These are phyloP conservation scores for Zymoseptoria brevis DNA, from an alignment of 2,329 filamentous ascomycete species.

Conservation along the genomic window DNA sequence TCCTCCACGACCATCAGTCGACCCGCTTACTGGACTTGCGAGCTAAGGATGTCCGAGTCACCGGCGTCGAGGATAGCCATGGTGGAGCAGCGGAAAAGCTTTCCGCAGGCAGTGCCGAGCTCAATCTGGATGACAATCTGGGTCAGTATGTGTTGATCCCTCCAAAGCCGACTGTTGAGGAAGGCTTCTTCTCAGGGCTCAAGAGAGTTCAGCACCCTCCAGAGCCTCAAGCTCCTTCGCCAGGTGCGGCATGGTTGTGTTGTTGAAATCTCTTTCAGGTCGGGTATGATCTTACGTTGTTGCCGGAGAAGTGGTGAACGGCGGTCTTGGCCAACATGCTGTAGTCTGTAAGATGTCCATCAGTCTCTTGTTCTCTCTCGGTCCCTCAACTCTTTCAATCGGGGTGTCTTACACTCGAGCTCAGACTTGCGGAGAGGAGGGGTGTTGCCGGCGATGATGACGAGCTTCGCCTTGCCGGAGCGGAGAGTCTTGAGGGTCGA, in stretches of 20 bases:
- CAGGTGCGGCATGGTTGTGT: slow-evolving; percentile 18
- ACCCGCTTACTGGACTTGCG: slow-evolving; percentile 45
- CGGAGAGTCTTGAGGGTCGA: slow-evolving; percentile 83
- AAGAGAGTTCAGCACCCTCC: slow-evolving; percentile 29
- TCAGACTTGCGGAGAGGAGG: slow-evolving; percentile 96
- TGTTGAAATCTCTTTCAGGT: not conserved
- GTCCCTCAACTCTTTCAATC: slow-evolving; percentile 13
- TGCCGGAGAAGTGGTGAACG: slow-evolving; percentile 96
- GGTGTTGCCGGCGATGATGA: slow-evolving; percentile 92
- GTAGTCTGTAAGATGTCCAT: slow-evolving; percentile 48
- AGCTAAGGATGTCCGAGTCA: slow-evolving; percentile 90
- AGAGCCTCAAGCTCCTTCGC: slow-evolving; percentile 32
- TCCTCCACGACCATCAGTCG: slow-evolving; percentile 2
- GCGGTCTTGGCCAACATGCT: slow-evolving; percentile 86
- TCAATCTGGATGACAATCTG: slow-evolving; percentile 63
- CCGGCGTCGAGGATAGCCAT: slow-evolving; percentile 96
- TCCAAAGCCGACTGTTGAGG: slow-evolving; percentile 60
- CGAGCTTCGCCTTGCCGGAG: slow-evolving; percentile 95
- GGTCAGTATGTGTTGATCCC: slow-evolving; percentile 55
- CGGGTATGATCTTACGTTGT: slow-evolving; percentile 73
- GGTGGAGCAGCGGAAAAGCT: slow-evolving; percentile 96
- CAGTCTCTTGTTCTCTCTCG: slow-evolving; percentile 7
- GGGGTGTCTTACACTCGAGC: slow-evolving; percentile 55
- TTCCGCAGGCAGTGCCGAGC: slow-evolving; percentile 95
- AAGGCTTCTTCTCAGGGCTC: slow-evolving; percentile 84